phyloP scores from a whole-genome alignment of 192 early-diverging fungal species.

The Spizellomyces sp. region DNA sequence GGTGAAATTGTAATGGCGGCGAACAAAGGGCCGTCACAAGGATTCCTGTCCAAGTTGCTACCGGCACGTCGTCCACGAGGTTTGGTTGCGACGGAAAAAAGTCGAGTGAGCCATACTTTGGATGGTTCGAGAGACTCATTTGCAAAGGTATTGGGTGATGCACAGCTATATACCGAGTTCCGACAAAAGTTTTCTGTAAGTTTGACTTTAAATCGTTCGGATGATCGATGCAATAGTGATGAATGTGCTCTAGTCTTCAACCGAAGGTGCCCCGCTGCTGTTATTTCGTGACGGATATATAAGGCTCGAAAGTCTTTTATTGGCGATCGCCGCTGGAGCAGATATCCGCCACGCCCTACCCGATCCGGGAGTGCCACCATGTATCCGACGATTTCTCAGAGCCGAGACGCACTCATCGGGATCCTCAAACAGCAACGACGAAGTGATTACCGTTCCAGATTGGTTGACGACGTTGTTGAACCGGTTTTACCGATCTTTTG shows the following conservation, averaged over 20 bases:
- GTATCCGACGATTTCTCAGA: neutral
- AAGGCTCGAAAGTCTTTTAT: constrained; percentile 1
- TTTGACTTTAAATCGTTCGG: no score
- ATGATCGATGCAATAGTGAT: no score
- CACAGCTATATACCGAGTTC: constrained; percentile 4
- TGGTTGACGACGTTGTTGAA: constrained; percentile 26
- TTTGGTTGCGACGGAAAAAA: no score
- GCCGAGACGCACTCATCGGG: neutral
- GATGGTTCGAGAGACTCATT: neutral
- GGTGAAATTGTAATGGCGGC: no score
- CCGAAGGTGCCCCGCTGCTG: constrained; percentile 3
- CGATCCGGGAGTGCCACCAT: neutral
- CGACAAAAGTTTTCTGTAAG: constrained; percentile 1
- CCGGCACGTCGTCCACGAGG: no score
- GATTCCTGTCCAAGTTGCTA: no score
- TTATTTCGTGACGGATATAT: constrained; percentile 22
- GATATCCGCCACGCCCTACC: constrained; percentile 5
- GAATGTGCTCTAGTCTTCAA: no score
- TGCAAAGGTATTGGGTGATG: constrained; percentile 6
- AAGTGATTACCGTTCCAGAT: constrained; percentile 12
- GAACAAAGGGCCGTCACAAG: no score
- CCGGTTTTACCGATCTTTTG: constrained; percentile 22
- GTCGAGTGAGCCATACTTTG: no score
- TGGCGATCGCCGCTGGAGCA: constrained; percentile 3
- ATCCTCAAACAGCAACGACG: neutral